Evolutionary conservation across 345 rosid genomes (phyloP), one percentile per base, ranked within the genome.

Genomic region (Salix caprea): DNA sequence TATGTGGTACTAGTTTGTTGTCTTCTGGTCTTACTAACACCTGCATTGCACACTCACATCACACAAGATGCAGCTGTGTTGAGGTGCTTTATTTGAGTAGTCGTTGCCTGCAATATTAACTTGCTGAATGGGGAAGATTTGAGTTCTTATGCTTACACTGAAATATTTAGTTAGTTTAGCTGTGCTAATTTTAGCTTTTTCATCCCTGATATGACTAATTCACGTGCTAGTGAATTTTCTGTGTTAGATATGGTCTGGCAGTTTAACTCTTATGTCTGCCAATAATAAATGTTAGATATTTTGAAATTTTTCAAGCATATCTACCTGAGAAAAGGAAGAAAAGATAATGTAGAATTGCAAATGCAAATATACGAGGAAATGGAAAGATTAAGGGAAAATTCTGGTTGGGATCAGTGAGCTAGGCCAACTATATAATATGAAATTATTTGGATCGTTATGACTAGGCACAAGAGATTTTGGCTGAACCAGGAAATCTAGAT

Each of bases 1-100:
- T 88, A 83, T 78, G 21, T 73, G 80, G 99, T 96, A 92, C 65
- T 77, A 67, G 77, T 74, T 79, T 39, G 73, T 72, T 82, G 37
- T 56, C 74, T 50, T 62, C 67, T 67, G 9, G 37, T 54, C 68
- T 62, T n/a, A 2, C 32, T 44, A 13, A 0, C 16, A 44, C 71
- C n/a, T 56, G 23, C 13, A 3, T 52, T 70, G 70, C 48, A 30
- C 23, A 16, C 70, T 21, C 40, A 66, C 10, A 66, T 5, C 40
- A 66, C 37, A 28, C 8, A 66, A 34, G 23, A 65, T 65, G 37
- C 68, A 65, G 39, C 68, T 65, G 40, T n/a, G 32, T 26, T 74
- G 52, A 39, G 39, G 12, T 77, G 32, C 65, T 67, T 71, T 16
- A 32, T 44, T 21, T 21, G 21, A 37, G 32, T 78, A 70, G 16